Conservation (phyloP, 768 basidiomycete genomes). For the Macrolepiota albuminosa region DNA sequence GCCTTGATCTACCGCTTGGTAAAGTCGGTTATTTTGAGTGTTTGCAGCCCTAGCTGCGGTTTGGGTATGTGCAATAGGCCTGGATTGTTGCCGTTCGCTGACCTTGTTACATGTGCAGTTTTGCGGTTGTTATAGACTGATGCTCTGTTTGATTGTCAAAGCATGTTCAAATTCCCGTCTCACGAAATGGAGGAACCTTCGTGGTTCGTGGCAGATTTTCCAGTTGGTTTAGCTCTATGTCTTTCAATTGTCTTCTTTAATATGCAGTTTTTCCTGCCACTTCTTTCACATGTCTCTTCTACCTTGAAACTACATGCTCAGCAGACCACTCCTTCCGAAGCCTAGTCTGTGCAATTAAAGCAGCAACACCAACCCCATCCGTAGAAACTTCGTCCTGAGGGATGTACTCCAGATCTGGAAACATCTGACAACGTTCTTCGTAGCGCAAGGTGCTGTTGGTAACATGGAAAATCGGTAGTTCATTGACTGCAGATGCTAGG, state of each 20-base stretch:
- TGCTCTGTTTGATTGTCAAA: background rate
- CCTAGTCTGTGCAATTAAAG: background rate
- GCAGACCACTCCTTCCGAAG: background rate
- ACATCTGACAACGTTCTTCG: background rate
- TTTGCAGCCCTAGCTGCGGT: background rate
- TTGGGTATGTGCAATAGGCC: background rate
- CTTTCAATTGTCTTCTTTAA: background rate
- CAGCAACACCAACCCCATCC: background rate
- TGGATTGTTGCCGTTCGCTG: background rate
- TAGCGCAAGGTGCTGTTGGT: background rate
- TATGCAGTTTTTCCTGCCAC: background rate
- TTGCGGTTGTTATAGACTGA: background rate
- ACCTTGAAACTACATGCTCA: background rate
- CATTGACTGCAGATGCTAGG: background rate
- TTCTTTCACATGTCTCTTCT: background rate
- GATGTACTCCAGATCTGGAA: background rate
- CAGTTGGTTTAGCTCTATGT: background rate
- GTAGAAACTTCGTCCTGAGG: background rate
- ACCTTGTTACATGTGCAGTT: background rate
- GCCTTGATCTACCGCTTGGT: background rate
- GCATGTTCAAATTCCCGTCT: background rate
- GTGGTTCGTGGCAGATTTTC: background rate
- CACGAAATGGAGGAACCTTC: background rate
- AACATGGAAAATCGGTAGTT: background rate
- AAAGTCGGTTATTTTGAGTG: background rate